These are phyloP conservation scores for Lachnum nothofagi DNA, from an alignment of 2,329 filamentous ascomycete species.

Conservation along the genomic window DNA sequence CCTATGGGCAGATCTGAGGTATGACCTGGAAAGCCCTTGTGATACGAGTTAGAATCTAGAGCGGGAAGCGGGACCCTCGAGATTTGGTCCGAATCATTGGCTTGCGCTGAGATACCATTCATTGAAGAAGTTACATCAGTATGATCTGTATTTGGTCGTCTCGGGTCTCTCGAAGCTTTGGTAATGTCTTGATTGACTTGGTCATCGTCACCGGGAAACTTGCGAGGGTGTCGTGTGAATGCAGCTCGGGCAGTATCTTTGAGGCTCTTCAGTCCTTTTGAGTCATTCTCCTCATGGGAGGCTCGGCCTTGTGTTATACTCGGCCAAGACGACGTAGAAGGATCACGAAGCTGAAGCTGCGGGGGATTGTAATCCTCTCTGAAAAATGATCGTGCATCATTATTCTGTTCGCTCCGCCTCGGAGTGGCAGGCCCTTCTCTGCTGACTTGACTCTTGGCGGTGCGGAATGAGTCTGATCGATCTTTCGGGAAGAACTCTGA, in stretches of 20 bases:
- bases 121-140: background rate
- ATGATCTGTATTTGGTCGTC: slow-evolving; percentile 1
- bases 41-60: too few relatives aligned
- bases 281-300: slow-evolving; percentile 1
- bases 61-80: too few relatives aligned
- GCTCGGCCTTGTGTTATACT: too few relatives aligned
- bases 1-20: background rate
- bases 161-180: slow-evolving; percentile 1
- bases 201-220: background rate
- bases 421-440: slow-evolving; percentile 2
- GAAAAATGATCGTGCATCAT: slow-evolving; percentile 7
- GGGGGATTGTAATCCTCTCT: slow-evolving; percentile 12
- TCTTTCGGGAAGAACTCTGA: background rate
- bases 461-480: slow-evolving; percentile 9
- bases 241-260: slow-evolving; percentile 13
- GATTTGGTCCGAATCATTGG: too few relatives aligned
- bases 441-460: slow-evolving; percentile 12
- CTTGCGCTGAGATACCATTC: background rate
- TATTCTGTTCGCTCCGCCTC: background rate
- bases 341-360: slow-evolving; percentile 4
- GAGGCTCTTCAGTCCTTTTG: slow-evolving; percentile 11
- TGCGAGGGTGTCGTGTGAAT: slow-evolving; percentile 6
- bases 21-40: background rate
- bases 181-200: slow-evolving; percentile 8
- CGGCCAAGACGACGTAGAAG: slow-evolving; percentile 5